These are phyloP conservation scores for Margaritispora aquatica DNA, from an alignment of 495 filamentous ascomycete species.

Conservation along the genomic window DNA sequence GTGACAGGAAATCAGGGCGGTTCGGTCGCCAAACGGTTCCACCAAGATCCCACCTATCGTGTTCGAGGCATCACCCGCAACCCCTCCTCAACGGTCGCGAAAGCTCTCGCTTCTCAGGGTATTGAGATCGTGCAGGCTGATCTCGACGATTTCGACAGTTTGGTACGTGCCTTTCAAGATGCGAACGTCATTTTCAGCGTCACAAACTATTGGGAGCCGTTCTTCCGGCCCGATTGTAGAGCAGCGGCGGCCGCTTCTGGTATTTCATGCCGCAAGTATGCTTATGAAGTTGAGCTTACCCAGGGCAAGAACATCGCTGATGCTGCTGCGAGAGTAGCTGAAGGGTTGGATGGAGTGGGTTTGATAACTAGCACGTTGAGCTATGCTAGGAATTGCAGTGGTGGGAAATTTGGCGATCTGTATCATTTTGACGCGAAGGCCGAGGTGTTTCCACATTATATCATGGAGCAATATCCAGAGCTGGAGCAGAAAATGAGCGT, in stretches of 20 bases:
- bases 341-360: slow-evolving; percentile 16
- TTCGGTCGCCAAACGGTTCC: slow-evolving; percentile 35
- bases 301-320: slow-evolving; percentile 35
- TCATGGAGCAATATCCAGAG: slow-evolving; percentile 27
- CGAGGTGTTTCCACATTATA: slow-evolving; percentile 29
- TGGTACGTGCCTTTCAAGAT: slow-evolving; percentile 39
- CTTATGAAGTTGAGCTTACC: slow-evolving; percentile 4
- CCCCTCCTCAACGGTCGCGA: slow-evolving; percentile 28
- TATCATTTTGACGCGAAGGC: slow-evolving; percentile 36
- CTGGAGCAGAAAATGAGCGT: slow-evolving; percentile 31
- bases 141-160: slow-evolving; percentile 34
- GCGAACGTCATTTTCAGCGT: slow-evolving; percentile 45
- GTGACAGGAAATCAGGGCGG: slow-evolving; percentile 25
- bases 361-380: slow-evolving; percentile 35
- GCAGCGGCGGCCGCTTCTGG: slow-evolving; percentile 22
- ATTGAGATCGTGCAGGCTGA: slow-evolving; percentile 43
- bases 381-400: slow-evolving; percentile 21
- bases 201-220: slow-evolving; percentile 43
- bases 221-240: slow-evolving; percentile 24
- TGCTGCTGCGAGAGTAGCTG: slow-evolving; percentile 34
- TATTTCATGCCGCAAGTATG: slow-evolving; percentile 3
- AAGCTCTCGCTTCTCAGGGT: slow-evolving; percentile 34
- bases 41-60: slow-evolving; percentile 29
- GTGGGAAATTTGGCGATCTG: slow-evolving; percentile 29
- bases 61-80: slow-evolving; percentile 39